Evolutionary conservation across 176 grass and related monocot species (phyloP).

Genomic region (Sorghum bicolor): DNA sequence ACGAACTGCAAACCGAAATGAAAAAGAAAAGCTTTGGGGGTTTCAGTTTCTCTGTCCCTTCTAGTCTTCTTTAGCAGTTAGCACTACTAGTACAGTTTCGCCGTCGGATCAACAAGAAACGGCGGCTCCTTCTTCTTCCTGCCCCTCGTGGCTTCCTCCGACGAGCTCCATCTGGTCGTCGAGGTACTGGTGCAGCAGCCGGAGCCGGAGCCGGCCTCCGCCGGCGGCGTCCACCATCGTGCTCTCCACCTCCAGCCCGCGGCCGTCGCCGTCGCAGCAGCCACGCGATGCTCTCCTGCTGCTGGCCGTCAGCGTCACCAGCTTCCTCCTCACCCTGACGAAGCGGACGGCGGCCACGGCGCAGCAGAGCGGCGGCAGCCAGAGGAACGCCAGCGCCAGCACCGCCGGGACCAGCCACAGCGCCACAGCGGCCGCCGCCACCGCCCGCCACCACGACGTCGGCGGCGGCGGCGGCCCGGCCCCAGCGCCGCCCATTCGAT

Average conservation of each 20-base stretch:
- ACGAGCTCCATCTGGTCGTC: conserved; percentile 75
- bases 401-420: conserved; percentile 39
- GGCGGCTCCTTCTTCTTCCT: background rate
- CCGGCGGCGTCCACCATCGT: too few relatives aligned
- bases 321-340: conserved; percentile 26
- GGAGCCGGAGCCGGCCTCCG: background rate
- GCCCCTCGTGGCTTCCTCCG: background rate
- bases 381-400: conserved; percentile 33
- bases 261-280: background rate
- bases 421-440: conserved; percentile 22
- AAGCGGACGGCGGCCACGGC: conserved; percentile 36
- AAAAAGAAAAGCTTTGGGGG: too few relatives aligned
- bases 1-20: too few relatives aligned
- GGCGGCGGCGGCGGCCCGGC: conserved; percentile 6
- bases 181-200: conserved; percentile 61
- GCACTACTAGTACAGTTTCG: background rate
- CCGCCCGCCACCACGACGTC: background rate
- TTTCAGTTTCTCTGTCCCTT: too few relatives aligned
- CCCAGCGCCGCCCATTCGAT: background rate
- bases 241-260: background rate
- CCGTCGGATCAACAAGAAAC: background rate
- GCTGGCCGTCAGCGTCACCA: background rate
- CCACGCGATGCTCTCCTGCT: background rate
- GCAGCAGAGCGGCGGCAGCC: conserved; percentile 58
- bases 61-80: too few relatives aligned